Evolutionary conservation across 257 asterid species (phyloP).

Genomic region (Craterostigma plantagineum): DNA sequence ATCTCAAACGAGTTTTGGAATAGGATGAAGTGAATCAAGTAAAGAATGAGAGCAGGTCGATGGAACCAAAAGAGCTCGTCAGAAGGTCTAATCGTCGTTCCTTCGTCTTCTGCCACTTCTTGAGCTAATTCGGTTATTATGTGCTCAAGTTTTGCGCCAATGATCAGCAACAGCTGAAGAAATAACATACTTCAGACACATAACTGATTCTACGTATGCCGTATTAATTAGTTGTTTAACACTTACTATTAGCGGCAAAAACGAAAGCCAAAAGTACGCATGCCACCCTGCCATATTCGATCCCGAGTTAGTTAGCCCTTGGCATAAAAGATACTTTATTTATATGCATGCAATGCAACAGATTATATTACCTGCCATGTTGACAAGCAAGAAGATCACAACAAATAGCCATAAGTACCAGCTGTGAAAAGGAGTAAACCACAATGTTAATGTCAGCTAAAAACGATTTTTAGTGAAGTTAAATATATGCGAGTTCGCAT

Average conservation of each 20-base stretch:
- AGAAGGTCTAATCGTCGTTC: constrained; percentile 32
- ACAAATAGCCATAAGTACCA: constrained; percentile 90
- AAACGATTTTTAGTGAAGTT: too few relatives aligned
- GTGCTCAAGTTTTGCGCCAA: constrained; percentile 84
- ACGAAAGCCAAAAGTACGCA: constrained; percentile 77
- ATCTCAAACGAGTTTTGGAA: constrained; percentile 82
- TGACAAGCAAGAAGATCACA: constrained; percentile 55
- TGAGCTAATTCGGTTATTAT: constrained; percentile 55
- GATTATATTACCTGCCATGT: constrained; percentile 52
- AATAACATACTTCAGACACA: background rate
- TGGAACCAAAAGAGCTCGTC: constrained; percentile 81
- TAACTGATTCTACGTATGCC: too few relatives aligned
- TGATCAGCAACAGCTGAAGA: constrained; percentile 57
- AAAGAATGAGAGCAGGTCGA: constrained; percentile 43
- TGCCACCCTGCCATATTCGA: constrained; percentile 66
- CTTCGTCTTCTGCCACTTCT: constrained; percentile 26
- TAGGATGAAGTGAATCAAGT: constrained; percentile 81
- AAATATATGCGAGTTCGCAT: too few relatives aligned
- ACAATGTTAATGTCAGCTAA: constrained; percentile 1
- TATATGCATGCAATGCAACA: too few relatives aligned
- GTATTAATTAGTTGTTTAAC: too few relatives aligned
- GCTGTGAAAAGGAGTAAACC: constrained; percentile 28
- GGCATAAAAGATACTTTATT: too few relatives aligned
- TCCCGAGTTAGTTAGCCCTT: background rate
- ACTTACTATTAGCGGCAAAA: constrained; percentile 66